Base-by-base conservation (phyloP, 371 early-diverging fungal genomes). In the Gilbertella persicaria region DNA sequence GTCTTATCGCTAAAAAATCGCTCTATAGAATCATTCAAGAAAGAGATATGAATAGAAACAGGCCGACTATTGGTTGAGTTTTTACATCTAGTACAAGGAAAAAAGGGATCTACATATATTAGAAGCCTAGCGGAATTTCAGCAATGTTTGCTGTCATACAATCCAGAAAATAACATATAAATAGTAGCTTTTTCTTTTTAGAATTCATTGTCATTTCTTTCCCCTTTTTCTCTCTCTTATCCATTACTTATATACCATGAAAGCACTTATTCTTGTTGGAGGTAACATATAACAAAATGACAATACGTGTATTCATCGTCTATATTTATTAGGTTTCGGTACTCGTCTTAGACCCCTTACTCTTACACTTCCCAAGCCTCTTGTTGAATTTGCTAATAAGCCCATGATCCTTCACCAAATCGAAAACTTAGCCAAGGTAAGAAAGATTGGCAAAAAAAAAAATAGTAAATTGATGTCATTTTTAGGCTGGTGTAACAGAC, bases 391-490 rank as follows among this genome's bases (percentile, higher is more conserved):
- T 80, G 95, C 92, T 47, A 99, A 99, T 87, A 91, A 89, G 73
- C 99, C 99, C 36, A 99, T 99, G 92, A 94, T 99, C 60, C 83
- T 96, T 51, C 99, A 99, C 77, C 99, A 99, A 78, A 99, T 99
- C 62, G 96, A 97, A 69, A 96, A 93, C 16, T 79, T 99, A 9
- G 96, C 89, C 56, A 87, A 94, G 88, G 96, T 94, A 76, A 49
- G 67, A 29, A 9, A 7, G 28, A 28, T 28, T 5, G 9, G 47
- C n/a, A 44, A 23, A 3, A 29, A 58, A n/a, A 4, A 13, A 16
- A 13, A 7, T 21, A 23, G 20, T 16, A 39, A 23, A 40, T 20
- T 40, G 40, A 39, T 38, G 37, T 45, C 46, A 36, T 50, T 16
- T 12, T 38, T 79, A 94, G 95, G 95, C 90, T 48, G 99, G 99